These are phyloP conservation scores for Diutina scorzettiae DNA, from an alignment of 1,139 yeast species.

Conservation along the genomic window DNA sequence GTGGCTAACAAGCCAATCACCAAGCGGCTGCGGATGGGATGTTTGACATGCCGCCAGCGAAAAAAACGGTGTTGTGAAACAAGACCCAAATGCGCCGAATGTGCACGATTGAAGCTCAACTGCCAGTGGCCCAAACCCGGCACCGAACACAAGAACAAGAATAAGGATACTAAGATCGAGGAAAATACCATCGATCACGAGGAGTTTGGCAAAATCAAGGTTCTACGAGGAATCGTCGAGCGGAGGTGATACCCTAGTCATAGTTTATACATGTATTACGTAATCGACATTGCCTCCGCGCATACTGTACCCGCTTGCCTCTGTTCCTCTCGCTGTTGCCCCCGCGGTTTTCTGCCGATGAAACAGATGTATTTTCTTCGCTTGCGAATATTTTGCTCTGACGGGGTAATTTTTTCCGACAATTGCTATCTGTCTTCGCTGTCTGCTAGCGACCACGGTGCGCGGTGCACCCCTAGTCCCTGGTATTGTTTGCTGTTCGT, in stretches of 20 bases:
- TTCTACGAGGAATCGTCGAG: slow-evolving; percentile 50
- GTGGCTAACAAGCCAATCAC: slow-evolving; percentile 6
- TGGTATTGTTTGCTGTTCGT: no score
- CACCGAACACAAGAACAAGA: slow-evolving; percentile 35
- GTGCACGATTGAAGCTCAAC: slow-evolving; percentile 26
- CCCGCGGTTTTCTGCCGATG: no score
- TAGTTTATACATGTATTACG: no score
- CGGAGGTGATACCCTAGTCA: slow-evolving; percentile 1
- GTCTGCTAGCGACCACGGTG: no score
- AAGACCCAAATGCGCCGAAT: slow-evolving; percentile 31
- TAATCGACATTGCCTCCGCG: no score
- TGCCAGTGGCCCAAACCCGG: slow-evolving; percentile 44
- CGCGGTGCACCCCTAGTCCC: no score
- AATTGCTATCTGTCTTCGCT: no score
- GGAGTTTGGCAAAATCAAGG: slow-evolving; percentile 46
- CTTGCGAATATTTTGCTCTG: not conserved
- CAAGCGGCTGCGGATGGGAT: slow-evolving; percentile 33
- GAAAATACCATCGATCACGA: slow-evolving; percentile 40
- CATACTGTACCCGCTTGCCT: no score
- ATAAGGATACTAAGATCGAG: slow-evolving; percentile 35
- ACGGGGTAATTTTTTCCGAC: not conserved
- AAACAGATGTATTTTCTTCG: not conserved
- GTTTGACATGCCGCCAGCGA: slow-evolving; percentile 34
- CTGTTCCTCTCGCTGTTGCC: no score
- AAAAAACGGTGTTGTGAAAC: slow-evolving; percentile 36